Evolutionary conservation across 2,329 filamentous ascomycete genomes (phyloP).

Genomic region (Penicillium brasilianum): DNA sequence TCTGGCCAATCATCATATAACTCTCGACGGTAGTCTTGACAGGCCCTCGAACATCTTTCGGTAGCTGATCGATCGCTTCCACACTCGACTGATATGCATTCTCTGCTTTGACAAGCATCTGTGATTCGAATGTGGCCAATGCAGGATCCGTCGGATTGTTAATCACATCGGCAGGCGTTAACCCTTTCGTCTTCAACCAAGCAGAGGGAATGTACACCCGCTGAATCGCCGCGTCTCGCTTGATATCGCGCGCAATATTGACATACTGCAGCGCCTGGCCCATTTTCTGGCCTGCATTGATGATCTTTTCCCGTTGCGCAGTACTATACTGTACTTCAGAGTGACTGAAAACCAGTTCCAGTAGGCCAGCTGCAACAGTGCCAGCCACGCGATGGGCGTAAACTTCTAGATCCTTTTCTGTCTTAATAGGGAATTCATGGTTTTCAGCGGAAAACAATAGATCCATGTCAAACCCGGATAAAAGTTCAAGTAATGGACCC

Average conservation of each 20-base stretch:
- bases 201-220: slow-evolving; percentile 70
- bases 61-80: slow-evolving; percentile 65
- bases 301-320: slow-evolving; percentile 33
- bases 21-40: slow-evolving; percentile 74
- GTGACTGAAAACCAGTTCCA: slow-evolving; percentile 70
- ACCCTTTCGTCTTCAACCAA: slow-evolving; percentile 65
- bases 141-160: slow-evolving; percentile 7
- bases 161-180: slow-evolving; percentile 37
- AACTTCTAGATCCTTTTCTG: slow-evolving; percentile 62
- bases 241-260: slow-evolving; percentile 77
- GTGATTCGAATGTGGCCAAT: not conserved
- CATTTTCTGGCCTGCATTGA: slow-evolving; percentile 56
- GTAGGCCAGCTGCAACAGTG: slow-evolving; percentile 71
- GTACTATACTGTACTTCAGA: slow-evolving; percentile 23
- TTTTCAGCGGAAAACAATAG: slow-evolving; percentile 49
- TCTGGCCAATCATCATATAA: slow-evolving; percentile 73
- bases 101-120: slow-evolving; percentile 3
- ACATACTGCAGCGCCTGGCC: slow-evolving; percentile 77
- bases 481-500: not conserved
- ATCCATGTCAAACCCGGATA: slow-evolving; percentile 1
- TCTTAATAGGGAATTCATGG: slow-evolving; percentile 60
- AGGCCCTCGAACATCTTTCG: slow-evolving; percentile 63
- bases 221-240: slow-evolving; percentile 66
- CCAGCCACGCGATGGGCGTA: slow-evolving; percentile 74
- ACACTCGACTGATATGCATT: slow-evolving; percentile 58